Conservation (phyloP, 306 rosid genomes). For the Gynostemma pentaphyllum region DNA sequence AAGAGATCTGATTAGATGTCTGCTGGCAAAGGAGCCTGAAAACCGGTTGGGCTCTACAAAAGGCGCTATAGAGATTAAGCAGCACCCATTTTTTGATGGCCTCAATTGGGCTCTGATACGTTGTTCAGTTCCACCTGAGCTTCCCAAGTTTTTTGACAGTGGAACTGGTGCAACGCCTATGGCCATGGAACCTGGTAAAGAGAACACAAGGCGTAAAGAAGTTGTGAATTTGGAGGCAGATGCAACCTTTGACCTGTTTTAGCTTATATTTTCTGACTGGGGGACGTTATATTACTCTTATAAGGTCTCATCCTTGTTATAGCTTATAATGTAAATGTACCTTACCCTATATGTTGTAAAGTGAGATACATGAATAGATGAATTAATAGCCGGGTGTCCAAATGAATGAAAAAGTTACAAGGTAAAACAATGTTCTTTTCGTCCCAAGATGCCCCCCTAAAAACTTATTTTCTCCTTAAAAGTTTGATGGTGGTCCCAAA, state of each 20-base stretch:
- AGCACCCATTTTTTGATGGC: constrained; percentile 88
- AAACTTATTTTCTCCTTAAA: too few relatives aligned
- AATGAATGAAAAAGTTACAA: not conserved
- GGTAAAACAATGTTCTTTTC: not conserved
- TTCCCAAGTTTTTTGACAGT: constrained; percentile 50
- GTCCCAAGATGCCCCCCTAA: not conserved
- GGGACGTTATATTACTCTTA: not conserved
- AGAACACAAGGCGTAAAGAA: constrained; percentile 38
- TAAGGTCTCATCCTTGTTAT: constrained; percentile 12
- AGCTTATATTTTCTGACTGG: constrained; percentile 16
- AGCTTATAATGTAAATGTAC: constrained; percentile 42
- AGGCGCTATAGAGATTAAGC: constrained; percentile 93
- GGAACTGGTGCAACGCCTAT: constrained; percentile 29
- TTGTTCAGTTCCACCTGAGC: constrained; percentile 81
- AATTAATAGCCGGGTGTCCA: constrained; percentile 24
- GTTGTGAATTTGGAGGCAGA: constrained; percentile 42
- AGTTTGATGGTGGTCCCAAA: too few relatives aligned
- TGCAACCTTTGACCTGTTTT: constrained; percentile 74
- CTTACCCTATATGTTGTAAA: constrained; percentile 30
- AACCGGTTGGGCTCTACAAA: constrained; percentile 80
- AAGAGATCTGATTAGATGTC: constrained; percentile 74
- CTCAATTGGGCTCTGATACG: constrained; percentile 96
- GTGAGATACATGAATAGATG: constrained; percentile 46
- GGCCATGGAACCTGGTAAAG: constrained; percentile 33
- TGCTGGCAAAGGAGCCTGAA: constrained; percentile 79